A percentile compares a stretch with the other conserved stretches of the same genome.
Conservation (phyloP, 805 yeast species). For the Metschnikowia arizonensis region DNA sequence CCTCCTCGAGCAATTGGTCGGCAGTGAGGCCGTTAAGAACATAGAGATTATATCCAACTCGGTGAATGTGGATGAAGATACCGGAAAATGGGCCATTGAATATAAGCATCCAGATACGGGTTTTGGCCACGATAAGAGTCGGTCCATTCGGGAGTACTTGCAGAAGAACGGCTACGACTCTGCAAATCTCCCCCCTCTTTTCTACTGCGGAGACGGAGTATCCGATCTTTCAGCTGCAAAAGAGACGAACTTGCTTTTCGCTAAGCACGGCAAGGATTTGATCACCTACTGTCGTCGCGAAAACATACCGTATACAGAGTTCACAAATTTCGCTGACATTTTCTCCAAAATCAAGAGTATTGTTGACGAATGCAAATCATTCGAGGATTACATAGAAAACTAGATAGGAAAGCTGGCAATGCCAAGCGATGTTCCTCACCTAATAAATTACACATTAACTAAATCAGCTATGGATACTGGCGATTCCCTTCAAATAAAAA, state of each 20-base stretch:
- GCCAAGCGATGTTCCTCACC: no score
- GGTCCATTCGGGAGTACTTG: conserved; percentile 59
- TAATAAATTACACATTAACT: not conserved
- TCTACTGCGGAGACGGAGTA: conserved; percentile 98
- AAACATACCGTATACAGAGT: conserved; percentile 79
- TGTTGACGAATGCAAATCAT: conserved; percentile 27
- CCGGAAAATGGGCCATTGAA: conserved; percentile 75
- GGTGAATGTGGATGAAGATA: conserved; percentile 48
- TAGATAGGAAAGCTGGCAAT: not conserved
- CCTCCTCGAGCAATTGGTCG: conserved; percentile 67
- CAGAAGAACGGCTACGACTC: conserved; percentile 25
- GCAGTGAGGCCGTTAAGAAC: conserved; percentile 64
- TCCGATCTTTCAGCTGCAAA: conserved; percentile 92
- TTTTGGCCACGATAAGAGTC: conserved; percentile 94
- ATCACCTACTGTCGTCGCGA: conserved; percentile 79
- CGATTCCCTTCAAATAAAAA: no score
- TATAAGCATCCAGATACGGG: conserved; percentile 76
- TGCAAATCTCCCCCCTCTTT: conserved; percentile 52
- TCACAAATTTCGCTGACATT: conserved; percentile 73
- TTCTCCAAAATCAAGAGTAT: conserved; percentile 56
- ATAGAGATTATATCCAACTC: conserved; percentile 82
- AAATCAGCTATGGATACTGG: not conserved
- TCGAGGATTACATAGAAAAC: conserved; percentile 19
- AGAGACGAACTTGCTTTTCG: conserved; percentile 90
- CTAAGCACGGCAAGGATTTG: conserved; percentile 87